Evolutionary conservation across 805 yeast genomes (phyloP), one percentile per base, ranked within the genome.

Genomic region (Candida stauntonica): DNA sequence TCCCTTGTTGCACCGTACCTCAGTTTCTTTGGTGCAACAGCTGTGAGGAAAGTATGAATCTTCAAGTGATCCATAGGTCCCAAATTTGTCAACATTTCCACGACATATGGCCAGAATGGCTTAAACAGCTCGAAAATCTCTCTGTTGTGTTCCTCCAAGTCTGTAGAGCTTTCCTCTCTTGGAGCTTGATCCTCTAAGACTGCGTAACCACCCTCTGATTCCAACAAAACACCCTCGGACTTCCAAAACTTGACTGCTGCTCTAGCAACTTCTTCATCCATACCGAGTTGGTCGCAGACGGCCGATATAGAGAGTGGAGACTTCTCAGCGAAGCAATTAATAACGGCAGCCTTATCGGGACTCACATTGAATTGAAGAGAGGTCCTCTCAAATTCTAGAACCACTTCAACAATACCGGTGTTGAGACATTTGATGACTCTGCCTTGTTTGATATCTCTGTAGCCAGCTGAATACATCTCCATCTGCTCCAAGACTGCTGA

Each of bases 321-420:
- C 3, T 33, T 16, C 7, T 47, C 53, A 29, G 70, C 58, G 47
- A 82, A 81, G 9, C 68, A 57, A 16, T 64, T 55, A 7, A 85
- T 72, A 4, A 86, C 73, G 0, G 81, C 63, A 1, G 93, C 94
- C 45, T 78, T 77, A 28, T 77, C 83, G 0, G 95, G 82, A 2
- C 81, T 57, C 0, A 83, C 95, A 6, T 64, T 64, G 44, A 73
- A 68, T 0, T 52, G 45, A 17, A 55, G 36, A 0, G 41, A 41
- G 11, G 71, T 58, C n/a, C 72, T 79, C 12, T 65, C 64, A n/a
- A 83, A 58, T 28, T 66, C 73, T 8, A 91, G 58, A 3, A 75
- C 77, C 2, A 93, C 47, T 5, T 69, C 71, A 0, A 85, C 88
- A 1, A 62, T 51, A 0, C 96, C 95, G 30, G 75, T 57, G 31